These are phyloP conservation scores for Raphanus sativus DNA, from an alignment of 345 rosid genomes.

Conservation along the genomic window DNA sequence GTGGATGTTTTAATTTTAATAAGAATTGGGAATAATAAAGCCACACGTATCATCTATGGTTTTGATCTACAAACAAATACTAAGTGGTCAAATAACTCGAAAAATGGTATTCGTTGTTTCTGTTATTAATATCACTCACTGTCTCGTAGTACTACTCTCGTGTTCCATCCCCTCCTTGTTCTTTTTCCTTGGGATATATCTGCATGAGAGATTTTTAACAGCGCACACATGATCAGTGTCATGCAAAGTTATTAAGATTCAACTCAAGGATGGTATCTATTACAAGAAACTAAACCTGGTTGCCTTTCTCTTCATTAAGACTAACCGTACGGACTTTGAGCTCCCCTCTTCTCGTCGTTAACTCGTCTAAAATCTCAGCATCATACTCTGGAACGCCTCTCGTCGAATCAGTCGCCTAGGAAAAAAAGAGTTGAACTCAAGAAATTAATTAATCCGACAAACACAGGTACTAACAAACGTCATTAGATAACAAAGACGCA, in stretches of 20 bases:
- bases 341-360: constrained; percentile 83
- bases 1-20: background rate
- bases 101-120: constrained; percentile 2
- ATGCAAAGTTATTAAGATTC: background rate
- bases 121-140: background rate
- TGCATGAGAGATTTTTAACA: background rate
- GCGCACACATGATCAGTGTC: background rate
- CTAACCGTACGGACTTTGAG: constrained; percentile 58
- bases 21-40: background rate
- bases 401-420: constrained; percentile 16
- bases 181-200: constrained; percentile 26
- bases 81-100: background rate
- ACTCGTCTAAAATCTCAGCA: constrained; percentile 67
- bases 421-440: background rate
- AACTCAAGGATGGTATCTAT: background rate
- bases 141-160: constrained; percentile 2
- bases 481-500: background rate
- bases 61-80: constrained; percentile 10
- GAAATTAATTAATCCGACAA: no score
- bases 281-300: constrained; percentile 19
- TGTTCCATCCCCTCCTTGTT: constrained; percentile 1
- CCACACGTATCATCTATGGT: background rate
- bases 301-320: constrained; percentile 35
- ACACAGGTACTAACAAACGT: background rate
- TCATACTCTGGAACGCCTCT: constrained; percentile 17